Base-by-base conservation (phyloP, 2,329 filamentous ascomycete species). In the Thelonectria discophora region DNA sequence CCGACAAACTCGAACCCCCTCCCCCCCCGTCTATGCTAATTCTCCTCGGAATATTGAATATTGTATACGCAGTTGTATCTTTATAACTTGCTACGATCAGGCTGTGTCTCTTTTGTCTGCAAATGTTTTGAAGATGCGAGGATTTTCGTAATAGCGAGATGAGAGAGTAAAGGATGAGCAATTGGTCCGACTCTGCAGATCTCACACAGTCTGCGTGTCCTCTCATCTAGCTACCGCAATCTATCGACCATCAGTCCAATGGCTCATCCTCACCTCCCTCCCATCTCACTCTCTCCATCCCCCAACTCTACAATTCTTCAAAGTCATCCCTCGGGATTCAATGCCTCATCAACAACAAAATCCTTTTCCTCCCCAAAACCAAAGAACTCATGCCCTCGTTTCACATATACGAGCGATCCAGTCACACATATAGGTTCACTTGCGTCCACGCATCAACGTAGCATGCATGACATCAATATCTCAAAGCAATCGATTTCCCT, bases 1-100 rank as follows among this genome's bases (percentile, higher is more conserved):
- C 66, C 60, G 51, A 63, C 61, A 56, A 60, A 64, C 53, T 24
- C 56, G 63, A 70, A 65, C 66, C 67, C 59, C 66, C 65, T 66
- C 54, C 62, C 58, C 63, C 66, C 53, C 24, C 63, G 30, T 64
- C 58, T 66, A 62, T 61, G 53, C 64, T 67, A 67, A 65, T 65
- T 34, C 57, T 62, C 58, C 62, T 62, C 61, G 49, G 68, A 65
- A 65, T 59, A 66, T 64, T 34, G 32, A 62, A 63, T 58, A 61
- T 64, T 69, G 69, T 61, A 67, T 59, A 62, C 57, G 51, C 54
- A 46, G 30, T 27, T 60, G 43, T 4, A 4, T 7, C 7, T 24
- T 24, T 24, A 7, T 24, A 24, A 42, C 54, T 45, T 21, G 40
- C 43, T 42, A 21, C 21, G 30, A 43, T 53, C 34, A 20, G n/a